Evolutionary conservation across 2,329 filamentous ascomycete species (phyloP).

Genomic region (Pestalotiopsis sp.): DNA sequence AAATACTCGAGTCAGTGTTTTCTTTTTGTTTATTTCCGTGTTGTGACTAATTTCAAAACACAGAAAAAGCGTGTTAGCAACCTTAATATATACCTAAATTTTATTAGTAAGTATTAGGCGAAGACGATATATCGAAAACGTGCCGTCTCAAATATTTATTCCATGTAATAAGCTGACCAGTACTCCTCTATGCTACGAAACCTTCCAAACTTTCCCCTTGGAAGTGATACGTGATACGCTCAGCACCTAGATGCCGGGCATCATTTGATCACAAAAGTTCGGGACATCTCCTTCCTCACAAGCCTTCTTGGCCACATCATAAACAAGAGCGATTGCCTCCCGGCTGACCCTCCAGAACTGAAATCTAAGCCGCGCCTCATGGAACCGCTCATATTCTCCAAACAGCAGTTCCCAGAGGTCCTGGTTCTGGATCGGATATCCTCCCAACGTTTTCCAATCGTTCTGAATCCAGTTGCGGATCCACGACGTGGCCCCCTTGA

Average conservation of each 20-base stretch:
- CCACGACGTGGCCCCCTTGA: constrained; percentile 44
- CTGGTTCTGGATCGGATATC: constrained; percentile 43
- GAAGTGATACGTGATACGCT: no score
- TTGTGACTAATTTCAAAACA: no score
- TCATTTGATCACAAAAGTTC: background rate
- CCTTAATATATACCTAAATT: no score
- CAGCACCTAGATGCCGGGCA: background rate
- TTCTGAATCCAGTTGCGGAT: constrained; percentile 41
- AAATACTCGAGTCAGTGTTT: no score
- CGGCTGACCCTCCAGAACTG: constrained; percentile 48
- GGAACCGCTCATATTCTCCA: constrained; percentile 34
- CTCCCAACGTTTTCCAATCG: constrained; percentile 40
- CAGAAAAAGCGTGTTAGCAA: no score
- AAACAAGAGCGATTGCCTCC: constrained; percentile 41
- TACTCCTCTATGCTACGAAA: no score
- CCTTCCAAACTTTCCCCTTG: no score
- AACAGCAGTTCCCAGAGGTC: constrained; percentile 54
- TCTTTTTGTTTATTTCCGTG: no score
- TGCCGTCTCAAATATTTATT: no score
- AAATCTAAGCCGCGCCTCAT: constrained; percentile 33
- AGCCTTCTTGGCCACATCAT: constrained; percentile 30
- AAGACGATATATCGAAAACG: no score
- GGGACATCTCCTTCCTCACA: background rate
- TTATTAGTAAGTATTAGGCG: no score
- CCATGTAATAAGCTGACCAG: no score